Evolutionary conservation across 495 filamentous ascomycete genomes (phyloP), one percentile per base, ranked within the genome.

Genomic region (Saxophila tyrrhenica): DNA sequence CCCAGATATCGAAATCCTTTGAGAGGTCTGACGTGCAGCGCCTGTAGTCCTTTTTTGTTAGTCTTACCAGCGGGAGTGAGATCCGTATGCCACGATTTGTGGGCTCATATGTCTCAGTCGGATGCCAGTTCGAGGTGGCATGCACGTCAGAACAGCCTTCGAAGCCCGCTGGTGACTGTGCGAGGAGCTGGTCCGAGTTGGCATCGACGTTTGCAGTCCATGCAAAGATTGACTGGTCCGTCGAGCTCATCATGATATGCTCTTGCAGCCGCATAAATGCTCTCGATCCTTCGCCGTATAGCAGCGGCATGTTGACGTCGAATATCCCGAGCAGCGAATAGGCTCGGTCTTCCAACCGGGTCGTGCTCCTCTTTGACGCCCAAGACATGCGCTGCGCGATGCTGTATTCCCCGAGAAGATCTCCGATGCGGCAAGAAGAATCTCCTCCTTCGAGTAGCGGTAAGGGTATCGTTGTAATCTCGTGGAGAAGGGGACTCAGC

Each of bases 311-410:
- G 50, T 61, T 67, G 32, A 69, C 50, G 15, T 56, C 48, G 48
- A 68, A 66, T n/a, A 69, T 39, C 11, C 67, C 67, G 8, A 69
- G 35, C 2, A 69, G 58, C 38, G 51, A 62, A 45, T 68, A 69
- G 2, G 67, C 67, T 17, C 54, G 55, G 45, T 69, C 67, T 54
- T 69, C 67, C 13, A 49, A 11, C 17, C 41, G 45, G 21, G 48
- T 56, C 15, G 54, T 56, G 16, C 15, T 25, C 39, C 57, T 50
- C 7, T 22, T 23, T 3, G 43, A 5, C 23, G 52, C 57, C 57
- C 57, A 59, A 0, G 43, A 59, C 57, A 59, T 59, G 3, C 57
- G 56, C 42, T 59, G 42, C 15, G 52, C 52, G 11, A 59, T 25
- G 39, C 52, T 55, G 48, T 3, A 22, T 16, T n/a, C n/a, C n/a